Conservation (phyloP, 495 filamentous ascomycete species). For the Penicillium pulvis region DNA sequence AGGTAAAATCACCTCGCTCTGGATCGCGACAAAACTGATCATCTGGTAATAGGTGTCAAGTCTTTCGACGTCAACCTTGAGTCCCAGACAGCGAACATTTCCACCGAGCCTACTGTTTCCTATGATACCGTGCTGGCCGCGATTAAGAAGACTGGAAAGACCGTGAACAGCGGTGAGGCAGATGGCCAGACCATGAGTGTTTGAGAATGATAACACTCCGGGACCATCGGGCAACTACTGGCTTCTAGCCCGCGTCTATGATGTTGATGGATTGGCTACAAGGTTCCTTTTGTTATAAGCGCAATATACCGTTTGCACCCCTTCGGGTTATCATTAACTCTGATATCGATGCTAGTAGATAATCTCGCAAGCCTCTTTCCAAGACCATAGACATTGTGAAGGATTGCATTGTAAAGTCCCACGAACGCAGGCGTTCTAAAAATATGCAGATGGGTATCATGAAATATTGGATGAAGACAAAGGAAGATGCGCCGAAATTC, state of each 20-base stretch:
- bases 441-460: conserved; percentile 40
- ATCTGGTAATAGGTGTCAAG: conserved; percentile 70
- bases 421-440: conserved; percentile 20
- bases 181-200: conserved; percentile 47
- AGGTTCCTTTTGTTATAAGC: conserved; percentile 3
- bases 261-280: neutral
- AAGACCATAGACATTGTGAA: neutral
- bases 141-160: conserved; percentile 96
- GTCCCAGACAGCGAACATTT: conserved; percentile 72
- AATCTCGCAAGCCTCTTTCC: neutral
- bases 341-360: conserved; percentile 1
- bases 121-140: conserved; percentile 83
- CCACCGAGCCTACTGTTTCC: conserved; percentile 61
- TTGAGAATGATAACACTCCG: conserved; percentile 14
- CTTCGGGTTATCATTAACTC: neutral
- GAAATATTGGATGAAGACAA: conserved; percentile 11
- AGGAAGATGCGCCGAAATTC: neutral
- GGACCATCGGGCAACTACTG: neutral
- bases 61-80: conserved; percentile 85
- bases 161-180: conserved; percentile 72
- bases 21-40: neutral
- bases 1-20: conserved; percentile 51
- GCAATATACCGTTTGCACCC: conserved; percentile 14
- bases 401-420: conserved; percentile 1
- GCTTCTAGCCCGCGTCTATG: neutral